Percentiles rank a stretch among this genome's conserved stretches.
Conservation (phyloP, 768 basidiomycete species). For the Mycena venus region DNA sequence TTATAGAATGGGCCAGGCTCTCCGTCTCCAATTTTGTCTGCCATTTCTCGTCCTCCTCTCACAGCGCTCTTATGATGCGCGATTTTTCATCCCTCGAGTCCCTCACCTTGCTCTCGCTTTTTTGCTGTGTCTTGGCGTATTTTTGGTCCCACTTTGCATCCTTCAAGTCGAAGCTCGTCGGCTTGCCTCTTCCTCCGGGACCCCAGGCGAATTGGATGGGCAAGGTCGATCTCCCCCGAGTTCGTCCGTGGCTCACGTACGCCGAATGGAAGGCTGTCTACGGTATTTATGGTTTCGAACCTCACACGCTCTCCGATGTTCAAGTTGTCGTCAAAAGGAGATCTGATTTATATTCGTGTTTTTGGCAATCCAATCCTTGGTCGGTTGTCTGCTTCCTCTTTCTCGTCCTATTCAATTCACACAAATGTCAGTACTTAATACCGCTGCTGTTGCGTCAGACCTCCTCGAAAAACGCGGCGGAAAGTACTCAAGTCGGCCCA, state of each 20-base stretch:
- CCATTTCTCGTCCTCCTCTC: conserved; percentile 2
- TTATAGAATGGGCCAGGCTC: conserved; percentile 13
- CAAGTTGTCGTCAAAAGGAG: conserved; percentile 46
- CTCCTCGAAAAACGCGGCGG: conserved; percentile 60
- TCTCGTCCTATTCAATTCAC: neutral
- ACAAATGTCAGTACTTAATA: conserved; percentile 52
- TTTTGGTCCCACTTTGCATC: conserved; percentile 27
- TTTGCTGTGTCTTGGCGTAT: conserved; percentile 24
- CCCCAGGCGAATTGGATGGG: conserved; percentile 55
- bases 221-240: conserved; percentile 45
- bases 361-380: conserved; percentile 60
- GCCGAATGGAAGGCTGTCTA: conserved; percentile 59
- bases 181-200: conserved; percentile 55
- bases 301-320: neutral
- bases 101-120: conserved; percentile 23
- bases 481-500: conserved; percentile 60
- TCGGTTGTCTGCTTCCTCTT: neutral
- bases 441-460: conserved; percentile 54
- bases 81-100: conserved; percentile 20
- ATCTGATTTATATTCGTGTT: conserved; percentile 58
- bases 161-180: conserved; percentile 11
- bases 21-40: neutral
- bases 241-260: conserved; percentile 61
- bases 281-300: conserved; percentile 43
- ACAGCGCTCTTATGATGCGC: conserved; percentile 15